Evolutionary conservation across 768 basidiomycete genomes (phyloP), one percentile per base, ranked within the genome.

Genomic region (Tephrocybe sp.): DNA sequence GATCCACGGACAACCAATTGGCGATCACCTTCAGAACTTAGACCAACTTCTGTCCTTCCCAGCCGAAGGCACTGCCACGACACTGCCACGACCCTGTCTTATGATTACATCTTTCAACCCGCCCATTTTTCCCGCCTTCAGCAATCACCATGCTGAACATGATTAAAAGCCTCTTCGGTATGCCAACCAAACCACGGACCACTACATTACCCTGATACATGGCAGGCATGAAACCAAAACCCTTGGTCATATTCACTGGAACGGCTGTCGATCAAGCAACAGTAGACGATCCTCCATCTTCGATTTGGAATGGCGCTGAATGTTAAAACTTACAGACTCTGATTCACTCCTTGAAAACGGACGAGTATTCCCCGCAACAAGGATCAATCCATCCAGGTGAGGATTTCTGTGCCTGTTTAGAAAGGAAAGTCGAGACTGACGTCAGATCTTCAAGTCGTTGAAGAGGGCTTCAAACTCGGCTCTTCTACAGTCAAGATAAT

Each of bases 291-390:
- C 32, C 38, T 24, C 21, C n/a, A 39, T 39, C 12, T 22, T 39
- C 22, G 6, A 39, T 39, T 12, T 12, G 21, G 38, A 22, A 24
- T 39, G 21, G 21, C 11, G 11, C 38, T 24, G 21, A 39, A 4
- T 24, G 21, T 24, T 22, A 39, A 39, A 39, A 30, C 28, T 30
- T 18, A 39, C 21, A 39, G 38, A 39, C 38, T 12, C 38, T 39
- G 38, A 39, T 39, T 39, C 38, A 39, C 38, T 39, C 38, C 21
- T 39, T 39, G 21, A 39, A 39, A 24, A 39, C 38, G 21, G 21
- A 24, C 38, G 21, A 24, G 5, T 39, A 22, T 39, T 5, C 21
- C 21, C 38, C 38, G 9, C 38, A 39, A 39, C 21, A 22, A 39
- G 38, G 21, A 9, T 39, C 38, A 24, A 24, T 39, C 6, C 18